phyloP scores from a whole-genome alignment of 768 basidiomycete genomes.

The Leccinum obscurum region DNA sequence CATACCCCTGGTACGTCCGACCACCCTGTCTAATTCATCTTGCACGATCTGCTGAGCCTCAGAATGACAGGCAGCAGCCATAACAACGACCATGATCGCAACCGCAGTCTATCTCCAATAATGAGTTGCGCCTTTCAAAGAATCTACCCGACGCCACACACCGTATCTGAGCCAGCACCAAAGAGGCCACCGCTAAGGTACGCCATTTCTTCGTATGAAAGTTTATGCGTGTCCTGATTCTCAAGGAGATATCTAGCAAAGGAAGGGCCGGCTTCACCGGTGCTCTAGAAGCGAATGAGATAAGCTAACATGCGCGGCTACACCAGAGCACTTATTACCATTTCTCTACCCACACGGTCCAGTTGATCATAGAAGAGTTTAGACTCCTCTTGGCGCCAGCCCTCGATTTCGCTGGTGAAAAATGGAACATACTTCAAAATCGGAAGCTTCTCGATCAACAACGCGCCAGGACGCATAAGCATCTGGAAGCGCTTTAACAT shows the following conservation, averaged over 20 bases:
- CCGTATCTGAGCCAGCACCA: constrained; percentile 66
- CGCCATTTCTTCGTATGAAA: constrained; percentile 57
- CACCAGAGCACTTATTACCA: constrained; percentile 34
- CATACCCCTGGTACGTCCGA: constrained; percentile 44
- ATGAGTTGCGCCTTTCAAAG: background rate
- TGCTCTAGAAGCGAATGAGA: constrained; percentile 11
- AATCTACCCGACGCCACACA: constrained; percentile 16
- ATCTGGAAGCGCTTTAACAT: constrained; percentile 37
- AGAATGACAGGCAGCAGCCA: constrained; percentile 59
- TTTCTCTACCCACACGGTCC: constrained; percentile 41
- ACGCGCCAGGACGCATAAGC: constrained; percentile 38
- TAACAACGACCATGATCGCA: constrained; percentile 54
- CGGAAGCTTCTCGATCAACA: constrained; percentile 38
- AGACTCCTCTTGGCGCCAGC: constrained; percentile 57
- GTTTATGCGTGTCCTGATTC: constrained; percentile 51
- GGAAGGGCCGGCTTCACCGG: constrained; percentile 34
- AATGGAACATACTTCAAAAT: constrained; percentile 54
- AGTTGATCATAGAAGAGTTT: constrained; percentile 55
- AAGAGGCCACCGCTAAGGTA: constrained; percentile 67
- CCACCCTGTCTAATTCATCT: constrained; percentile 51
- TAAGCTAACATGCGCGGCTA: background rate
- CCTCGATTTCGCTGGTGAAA: constrained; percentile 55
- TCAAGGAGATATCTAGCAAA: constrained; percentile 62
- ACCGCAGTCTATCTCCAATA: constrained; percentile 44
- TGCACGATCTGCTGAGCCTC: constrained; percentile 52